Conservation (phyloP, 1,139 yeast genomes). For the Diutina scorzettiae region DNA sequence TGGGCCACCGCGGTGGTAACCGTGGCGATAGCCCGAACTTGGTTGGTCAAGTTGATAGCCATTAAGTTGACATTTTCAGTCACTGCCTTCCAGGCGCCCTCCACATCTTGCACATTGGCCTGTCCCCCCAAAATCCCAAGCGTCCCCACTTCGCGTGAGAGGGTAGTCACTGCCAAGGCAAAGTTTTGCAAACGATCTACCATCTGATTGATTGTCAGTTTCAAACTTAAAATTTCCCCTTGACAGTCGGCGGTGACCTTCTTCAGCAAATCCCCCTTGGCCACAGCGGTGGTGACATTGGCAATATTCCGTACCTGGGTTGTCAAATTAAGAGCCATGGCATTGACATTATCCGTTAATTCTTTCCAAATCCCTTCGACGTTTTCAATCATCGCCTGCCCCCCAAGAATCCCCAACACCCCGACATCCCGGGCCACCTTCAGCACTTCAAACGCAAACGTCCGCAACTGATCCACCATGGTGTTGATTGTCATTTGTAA, state of each 20-base stretch:
- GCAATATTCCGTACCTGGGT: conserved; percentile 86
- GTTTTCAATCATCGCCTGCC: conserved; percentile 74
- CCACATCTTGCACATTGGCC: conserved; percentile 85
- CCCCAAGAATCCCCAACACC: conserved; percentile 78
- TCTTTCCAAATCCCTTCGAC: conserved; percentile 89
- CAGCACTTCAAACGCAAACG: conserved; percentile 81
- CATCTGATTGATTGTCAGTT: conserved; percentile 68
- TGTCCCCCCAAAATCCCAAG: conserved; percentile 86
- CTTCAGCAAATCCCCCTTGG: conserved; percentile 78
- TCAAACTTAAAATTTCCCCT: conserved; percentile 75
- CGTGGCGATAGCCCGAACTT: conserved; percentile 81
- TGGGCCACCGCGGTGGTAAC: conserved; percentile 90
- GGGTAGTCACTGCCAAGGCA: conserved; percentile 80
- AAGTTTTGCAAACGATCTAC: conserved; percentile 82
- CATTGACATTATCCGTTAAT: conserved; percentile 78
- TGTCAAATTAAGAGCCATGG: conserved; percentile 80
- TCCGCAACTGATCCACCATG: conserved; percentile 82
- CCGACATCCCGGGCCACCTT: conserved; percentile 86
- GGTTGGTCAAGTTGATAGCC: conserved; percentile 84
- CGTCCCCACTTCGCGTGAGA: conserved; percentile 83
- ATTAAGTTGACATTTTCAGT: conserved; percentile 81
- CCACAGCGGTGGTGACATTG: conserved; percentile 85
- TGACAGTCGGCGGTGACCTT: conserved; percentile 84
- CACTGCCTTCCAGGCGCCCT: conserved; percentile 89
- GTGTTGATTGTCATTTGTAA: conserved; percentile 71